Evolutionary conservation across 306 rosid species (phyloP), one percentile per base, ranked within the genome.

Genomic region (Malus asiatica): DNA sequence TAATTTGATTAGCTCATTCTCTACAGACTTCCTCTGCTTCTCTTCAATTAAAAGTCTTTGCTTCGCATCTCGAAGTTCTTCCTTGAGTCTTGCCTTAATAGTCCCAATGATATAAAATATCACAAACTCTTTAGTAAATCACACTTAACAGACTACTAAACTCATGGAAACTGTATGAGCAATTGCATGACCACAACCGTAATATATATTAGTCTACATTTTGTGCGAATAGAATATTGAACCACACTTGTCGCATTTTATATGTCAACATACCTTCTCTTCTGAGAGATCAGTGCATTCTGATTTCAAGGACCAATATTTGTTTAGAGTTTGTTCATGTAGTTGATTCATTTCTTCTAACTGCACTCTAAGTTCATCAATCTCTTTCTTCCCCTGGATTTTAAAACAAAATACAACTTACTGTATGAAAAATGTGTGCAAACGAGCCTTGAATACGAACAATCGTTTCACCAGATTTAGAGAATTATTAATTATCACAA

Each of bases 1-100:
- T 60, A 80, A 74, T 76, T 80, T 81, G 23, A 76, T 55, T 59
- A 87, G 81, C 80, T 89, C 91, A 67, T 78, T 71, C 74, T 85
- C 90, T 76, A 85, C 44, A 70, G 48, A 59, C 72, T 84, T 85
- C 83, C 91, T 82, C 73, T 81, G 88, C 82, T 78, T 83, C 84
- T 87, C 89, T 84, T 87, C 91, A 14, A 18, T 52, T 70, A 76
- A 10, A 78, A 89, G 84, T 75, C 81, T 78, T 80, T 83, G 79
- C 83, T 72, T 83, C 74, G 68, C 20, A 11, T 71, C 75, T 68
- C 66, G 60, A 72, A 89, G 87, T 82, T 89, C 91, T 67, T 84
- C 80, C 52, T 79, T 81, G 53, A 82, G 73, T 67, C 75, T 78
- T 68, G 30, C 90, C 93, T 89, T 67, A 16, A 46, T 4, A 66